Percentiles rank a stretch among this genome's conserved stretches.
Conservation (phyloP, 176 grass and related monocot species). For the Tillandsia fasciculata region DNA sequence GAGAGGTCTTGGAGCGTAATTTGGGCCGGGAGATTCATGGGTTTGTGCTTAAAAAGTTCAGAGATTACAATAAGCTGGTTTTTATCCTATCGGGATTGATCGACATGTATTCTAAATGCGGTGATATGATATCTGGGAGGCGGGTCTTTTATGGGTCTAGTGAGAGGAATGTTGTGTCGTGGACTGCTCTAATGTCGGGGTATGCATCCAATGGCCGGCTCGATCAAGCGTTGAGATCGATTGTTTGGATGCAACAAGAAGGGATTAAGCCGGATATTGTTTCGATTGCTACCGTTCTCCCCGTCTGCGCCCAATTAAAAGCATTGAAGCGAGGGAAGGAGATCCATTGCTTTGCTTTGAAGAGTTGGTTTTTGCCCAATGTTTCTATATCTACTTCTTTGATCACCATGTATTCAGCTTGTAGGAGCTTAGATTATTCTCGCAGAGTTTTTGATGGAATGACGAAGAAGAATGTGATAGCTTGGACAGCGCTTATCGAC, state of each 20-base stretch:
- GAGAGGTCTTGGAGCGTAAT: conserved; percentile 35
- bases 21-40: conserved; percentile 81
- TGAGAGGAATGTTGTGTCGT: conserved; percentile 62
- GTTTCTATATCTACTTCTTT: conserved; percentile 67
- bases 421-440: conserved; percentile 46
- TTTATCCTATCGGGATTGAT: conserved; percentile 62
- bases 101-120: conserved; percentile 93
- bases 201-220: conserved; percentile 71
- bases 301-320: conserved; percentile 67
- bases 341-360: conserved; percentile 67
- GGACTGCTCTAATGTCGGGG: conserved; percentile 82
- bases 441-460: conserved; percentile 50
- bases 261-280: conserved; percentile 61
- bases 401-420: conserved; percentile 60
- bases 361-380: conserved; percentile 71
- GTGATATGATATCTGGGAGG: conserved; percentile 62
- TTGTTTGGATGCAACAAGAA: conserved; percentile 94
- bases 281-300: conserved; percentile 60
- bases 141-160: conserved; percentile 62
- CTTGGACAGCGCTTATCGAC: conserved; percentile 83
- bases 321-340: conserved; percentile 54
- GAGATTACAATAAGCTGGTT: conserved; percentile 34
- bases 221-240: conserved; percentile 64
- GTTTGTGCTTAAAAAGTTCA: conserved; percentile 60
- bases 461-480: conserved; percentile 60